Evolutionary conservation across 257 asterid species (phyloP), one percentile per base, ranked within the genome.

Genomic region (Anisodus acutangulus): DNA sequence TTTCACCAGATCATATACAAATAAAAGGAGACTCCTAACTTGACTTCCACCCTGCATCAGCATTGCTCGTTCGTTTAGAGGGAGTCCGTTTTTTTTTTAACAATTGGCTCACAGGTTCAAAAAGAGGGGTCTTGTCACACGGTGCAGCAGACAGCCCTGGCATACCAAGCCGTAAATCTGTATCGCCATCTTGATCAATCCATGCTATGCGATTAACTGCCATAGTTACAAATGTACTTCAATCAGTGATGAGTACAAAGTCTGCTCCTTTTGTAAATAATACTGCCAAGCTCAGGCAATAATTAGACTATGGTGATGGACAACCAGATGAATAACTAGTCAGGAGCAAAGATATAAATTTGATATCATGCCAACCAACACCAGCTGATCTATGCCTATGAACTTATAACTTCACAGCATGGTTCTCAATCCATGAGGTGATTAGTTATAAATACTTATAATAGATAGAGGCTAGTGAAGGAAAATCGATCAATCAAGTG

Each of bases 81-180:
- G 82, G 82, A 78, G 82, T 78, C 82, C 82, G 39, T 47, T 53
- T 78, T 87, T 86, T 92, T 91, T 93, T 91, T 16, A 82, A 70
- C 4, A 88, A 63, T 82, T 78, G 91, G 82, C 63, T 83, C 80
- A 82, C 86, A 26, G 88, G 84, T 70, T 81, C 86, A 26, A 62
- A 71, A 84, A 67, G 81, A 81, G 89, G 84, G 72, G 87, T 84
- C 55, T 8, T 57, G 71, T 59, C 31, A 59, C 74, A 43, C 11
- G 62, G 12, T 41, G 80, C 70, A 31, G 35, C 35, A 16, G 84
- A 86, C 26, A 59, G 85, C 68, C 86, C 89, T 2, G 89, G 89
- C 80, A 88, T 85, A 47, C 92, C 90, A 31, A 84, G 90, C 85
- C 90, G 92, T 76, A 90, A 91, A 71, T 90, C 90, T 47, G 91